Percentiles rank a stretch among this genome's conserved stretches.
Evolutionary conservation across 768 basidiomycete genomes (phyloP).

Genomic region (Rhodosporidiobolus sp.): DNA sequence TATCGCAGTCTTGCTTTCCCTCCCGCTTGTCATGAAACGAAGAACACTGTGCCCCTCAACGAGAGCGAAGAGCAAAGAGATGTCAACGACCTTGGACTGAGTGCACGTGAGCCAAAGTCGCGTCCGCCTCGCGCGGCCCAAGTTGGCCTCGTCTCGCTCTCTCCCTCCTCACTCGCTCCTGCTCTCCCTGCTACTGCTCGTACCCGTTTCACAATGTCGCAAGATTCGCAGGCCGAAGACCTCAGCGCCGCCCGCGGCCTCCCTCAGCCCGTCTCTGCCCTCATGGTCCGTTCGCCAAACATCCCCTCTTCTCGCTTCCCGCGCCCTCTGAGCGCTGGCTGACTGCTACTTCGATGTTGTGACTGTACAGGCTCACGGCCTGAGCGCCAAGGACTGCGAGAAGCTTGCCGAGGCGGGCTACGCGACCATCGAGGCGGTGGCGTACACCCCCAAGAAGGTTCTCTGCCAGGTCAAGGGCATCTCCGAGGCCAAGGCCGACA

Average conservation of each 20-base stretch:
- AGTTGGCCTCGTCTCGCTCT: not conserved
- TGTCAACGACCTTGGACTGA: too few relatives aligned
- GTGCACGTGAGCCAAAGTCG: too few relatives aligned
- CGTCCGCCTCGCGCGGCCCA: too few relatives aligned
- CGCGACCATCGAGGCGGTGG: constrained; percentile 91
- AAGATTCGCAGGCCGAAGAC: constrained; percentile 24
- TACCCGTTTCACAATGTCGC: constrained; percentile 11
- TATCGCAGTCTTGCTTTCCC: not conserved
- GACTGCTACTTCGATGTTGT: too few relatives aligned
- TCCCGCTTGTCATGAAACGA: too few relatives aligned
- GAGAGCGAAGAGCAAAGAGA: too few relatives aligned
- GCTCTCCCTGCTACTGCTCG: not conserved
- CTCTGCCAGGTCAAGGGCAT: constrained; percentile 91
- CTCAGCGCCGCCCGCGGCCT: constrained; percentile 6
- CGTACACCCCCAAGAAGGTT: constrained; percentile 89
- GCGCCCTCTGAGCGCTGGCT: not conserved
- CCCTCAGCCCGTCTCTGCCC: constrained; percentile 18
- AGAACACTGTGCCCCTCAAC: too few relatives aligned
- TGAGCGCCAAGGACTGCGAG: constrained; percentile 85
- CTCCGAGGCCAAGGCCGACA: constrained; percentile 94
- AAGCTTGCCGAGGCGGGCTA: constrained; percentile 88
- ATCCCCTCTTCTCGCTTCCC: not conserved
- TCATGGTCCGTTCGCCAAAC: constrained; percentile 19
- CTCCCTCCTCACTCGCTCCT: not conserved
- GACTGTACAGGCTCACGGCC: constrained; percentile 69